Conservation (phyloP, 257 asterid genomes). For the Solanum lycopersicoides region DNA sequence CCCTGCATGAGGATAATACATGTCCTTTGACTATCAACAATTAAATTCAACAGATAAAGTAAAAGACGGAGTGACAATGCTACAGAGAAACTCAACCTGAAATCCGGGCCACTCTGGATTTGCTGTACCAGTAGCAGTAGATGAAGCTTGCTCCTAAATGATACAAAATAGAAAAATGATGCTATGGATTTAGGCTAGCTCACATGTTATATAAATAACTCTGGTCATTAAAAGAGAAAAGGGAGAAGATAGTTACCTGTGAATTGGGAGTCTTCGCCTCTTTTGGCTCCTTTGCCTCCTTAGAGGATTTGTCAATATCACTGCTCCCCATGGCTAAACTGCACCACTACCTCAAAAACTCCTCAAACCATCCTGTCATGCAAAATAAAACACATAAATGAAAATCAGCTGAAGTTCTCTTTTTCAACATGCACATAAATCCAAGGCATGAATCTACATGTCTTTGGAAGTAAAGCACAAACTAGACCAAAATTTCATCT, state of each 20-base stretch:
- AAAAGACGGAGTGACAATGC: not conserved
- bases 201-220: not conserved
- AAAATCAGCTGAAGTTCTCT: not conserved
- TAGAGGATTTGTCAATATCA: conserved; percentile 71
- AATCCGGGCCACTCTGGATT: conserved; percentile 87
- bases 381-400: not conserved
- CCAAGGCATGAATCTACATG: not conserved
- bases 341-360: conserved; percentile 17
- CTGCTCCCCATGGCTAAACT: conserved; percentile 59
- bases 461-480: not conserved
- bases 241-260: conserved; percentile 31
- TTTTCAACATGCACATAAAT: not conserved
- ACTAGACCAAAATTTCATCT: not conserved
- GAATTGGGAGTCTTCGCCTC: conserved; percentile 60
- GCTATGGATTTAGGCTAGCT: not conserved
- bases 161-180: not conserved
- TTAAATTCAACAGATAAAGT: conserved; percentile 1
- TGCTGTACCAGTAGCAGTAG: conserved; percentile 46
- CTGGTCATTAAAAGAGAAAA: not conserved
- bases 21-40: conserved; percentile 4
- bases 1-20: conserved; percentile 42
- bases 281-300: conserved; percentile 72
- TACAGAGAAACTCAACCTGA: conserved; percentile 50
- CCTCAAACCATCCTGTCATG: conserved; percentile 33
- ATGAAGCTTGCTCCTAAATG: conserved; percentile 61